Evolutionary conservation across 1,284 basidiomycete species (phyloP).

Genomic region (Amylostereum areolatum): DNA sequence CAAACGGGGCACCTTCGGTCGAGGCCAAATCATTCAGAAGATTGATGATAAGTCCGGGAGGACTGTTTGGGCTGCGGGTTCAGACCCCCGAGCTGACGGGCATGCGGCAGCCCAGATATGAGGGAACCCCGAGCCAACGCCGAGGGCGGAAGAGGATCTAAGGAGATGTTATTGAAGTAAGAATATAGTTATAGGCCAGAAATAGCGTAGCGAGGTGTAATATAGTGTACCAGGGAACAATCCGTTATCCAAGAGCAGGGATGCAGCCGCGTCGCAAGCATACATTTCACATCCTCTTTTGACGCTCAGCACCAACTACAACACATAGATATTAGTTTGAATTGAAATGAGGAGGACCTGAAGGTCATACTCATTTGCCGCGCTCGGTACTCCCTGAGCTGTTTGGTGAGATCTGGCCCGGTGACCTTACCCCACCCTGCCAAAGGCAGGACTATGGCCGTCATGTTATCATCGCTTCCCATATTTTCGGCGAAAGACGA

Average conservation of each 20-base stretch:
- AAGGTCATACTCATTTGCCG: slow-evolving; percentile 55
- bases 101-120: slow-evolving; percentile 86
- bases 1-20: slow-evolving; percentile 71
- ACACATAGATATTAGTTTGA: slow-evolving; percentile 6
- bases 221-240: no score
- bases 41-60: slow-evolving; percentile 58
- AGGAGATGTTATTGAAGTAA: no score
- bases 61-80: slow-evolving; percentile 84
- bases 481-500: slow-evolving; percentile 87
- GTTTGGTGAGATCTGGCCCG: slow-evolving; percentile 77
- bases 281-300: slow-evolving; percentile 57
- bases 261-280: no score
- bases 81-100: slow-evolving; percentile 83
- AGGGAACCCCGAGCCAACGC: slow-evolving; percentile 6
- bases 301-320: slow-evolving; percentile 63
- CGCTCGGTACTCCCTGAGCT: slow-evolving; percentile 74
- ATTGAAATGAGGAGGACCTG: background rate
- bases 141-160: no score
- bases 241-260: no score
- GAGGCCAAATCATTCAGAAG: slow-evolving; percentile 89
- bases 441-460: slow-evolving; percentile 88
- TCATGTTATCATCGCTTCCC: slow-evolving; percentile 88
- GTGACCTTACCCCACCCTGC: slow-evolving; percentile 84
- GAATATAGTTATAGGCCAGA: no score
- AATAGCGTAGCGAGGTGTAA: no score